Evolutionary conservation across 2,329 filamentous ascomycete genomes (phyloP).

Genomic region (Nemania abortiva): DNA sequence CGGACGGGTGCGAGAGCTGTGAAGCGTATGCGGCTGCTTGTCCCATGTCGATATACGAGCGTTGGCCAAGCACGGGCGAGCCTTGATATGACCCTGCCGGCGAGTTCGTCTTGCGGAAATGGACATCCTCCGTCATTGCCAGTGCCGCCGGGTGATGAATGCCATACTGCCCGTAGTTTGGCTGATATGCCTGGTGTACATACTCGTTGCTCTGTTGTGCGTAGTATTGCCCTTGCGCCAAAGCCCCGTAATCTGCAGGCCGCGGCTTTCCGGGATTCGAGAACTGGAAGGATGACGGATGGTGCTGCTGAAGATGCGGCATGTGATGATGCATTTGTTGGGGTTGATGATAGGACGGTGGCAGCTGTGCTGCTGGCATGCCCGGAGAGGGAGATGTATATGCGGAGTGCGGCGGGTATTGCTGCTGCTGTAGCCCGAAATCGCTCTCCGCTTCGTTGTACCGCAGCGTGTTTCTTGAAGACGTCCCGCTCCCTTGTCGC

Average conservation of each 20-base stretch:
- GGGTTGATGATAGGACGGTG: constrained; percentile 27
- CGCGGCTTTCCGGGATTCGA: constrained; percentile 54
- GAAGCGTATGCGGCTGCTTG: constrained; percentile 22
- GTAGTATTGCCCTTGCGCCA: constrained; percentile 53
- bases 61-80: constrained; percentile 40
- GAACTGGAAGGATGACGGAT: constrained; percentile 53
- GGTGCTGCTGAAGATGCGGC: constrained; percentile 37
- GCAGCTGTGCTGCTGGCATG: constrained; percentile 32
- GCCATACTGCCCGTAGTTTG: constrained; percentile 35
- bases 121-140: constrained; percentile 42
- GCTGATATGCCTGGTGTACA: constrained; percentile 37
- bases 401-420: constrained; percentile 34
- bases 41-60: constrained; percentile 50
- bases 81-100: constrained; percentile 39
- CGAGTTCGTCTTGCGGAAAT: constrained; percentile 45
- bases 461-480: constrained; percentile 51
- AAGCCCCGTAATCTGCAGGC: constrained; percentile 54
- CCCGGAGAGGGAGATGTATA: constrained; percentile 38
- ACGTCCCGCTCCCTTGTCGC: constrained; percentile 43
- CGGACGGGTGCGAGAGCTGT: constrained; percentile 26
- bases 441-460: constrained; percentile 52
- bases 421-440: constrained; percentile 42
- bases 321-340: constrained; percentile 41
- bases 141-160: constrained; percentile 27
- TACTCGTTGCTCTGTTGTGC: constrained; percentile 52